phyloP scores from a whole-genome alignment of 2,329 filamentous ascomycete species.

The Fusarium concolor region DNA sequence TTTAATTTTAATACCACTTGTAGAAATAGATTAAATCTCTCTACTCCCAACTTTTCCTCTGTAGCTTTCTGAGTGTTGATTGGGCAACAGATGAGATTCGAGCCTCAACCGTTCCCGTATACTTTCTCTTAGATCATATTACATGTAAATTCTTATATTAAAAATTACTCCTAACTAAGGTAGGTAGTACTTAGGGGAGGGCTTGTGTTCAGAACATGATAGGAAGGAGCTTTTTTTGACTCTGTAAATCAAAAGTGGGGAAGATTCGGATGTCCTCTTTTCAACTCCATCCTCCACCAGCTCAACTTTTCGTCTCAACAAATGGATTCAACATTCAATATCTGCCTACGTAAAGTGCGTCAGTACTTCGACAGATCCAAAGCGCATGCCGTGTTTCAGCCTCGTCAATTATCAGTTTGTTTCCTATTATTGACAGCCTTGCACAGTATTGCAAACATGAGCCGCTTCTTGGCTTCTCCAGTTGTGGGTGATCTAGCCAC shows the following conservation, averaged over 20 bases:
- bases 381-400: conserved; percentile 1
- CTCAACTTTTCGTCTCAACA: not conserved
- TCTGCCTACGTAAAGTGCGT: no score
- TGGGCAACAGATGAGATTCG: not conserved
- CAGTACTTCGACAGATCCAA: no score
- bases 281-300: not conserved
- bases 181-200: no score
- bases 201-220: not conserved
- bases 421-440: conserved; percentile 6
- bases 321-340: not conserved
- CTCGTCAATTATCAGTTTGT: conserved; percentile 2
- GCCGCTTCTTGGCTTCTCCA: conserved; percentile 29
- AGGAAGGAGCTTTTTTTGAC: not conserved
- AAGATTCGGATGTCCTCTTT: not conserved
- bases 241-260: not conserved
- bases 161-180: no score
- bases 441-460: conserved; percentile 15
- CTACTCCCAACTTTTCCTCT: not conserved
- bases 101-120: no score
- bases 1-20: no score
- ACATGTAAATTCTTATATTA: no score
- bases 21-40: not conserved
- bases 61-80: not conserved
- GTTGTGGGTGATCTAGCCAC: conserved; percentile 27
- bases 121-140: no score